Base-by-base conservation (phyloP, 2,329 filamentous ascomycete genomes). In the Penicillium thymicola region DNA sequence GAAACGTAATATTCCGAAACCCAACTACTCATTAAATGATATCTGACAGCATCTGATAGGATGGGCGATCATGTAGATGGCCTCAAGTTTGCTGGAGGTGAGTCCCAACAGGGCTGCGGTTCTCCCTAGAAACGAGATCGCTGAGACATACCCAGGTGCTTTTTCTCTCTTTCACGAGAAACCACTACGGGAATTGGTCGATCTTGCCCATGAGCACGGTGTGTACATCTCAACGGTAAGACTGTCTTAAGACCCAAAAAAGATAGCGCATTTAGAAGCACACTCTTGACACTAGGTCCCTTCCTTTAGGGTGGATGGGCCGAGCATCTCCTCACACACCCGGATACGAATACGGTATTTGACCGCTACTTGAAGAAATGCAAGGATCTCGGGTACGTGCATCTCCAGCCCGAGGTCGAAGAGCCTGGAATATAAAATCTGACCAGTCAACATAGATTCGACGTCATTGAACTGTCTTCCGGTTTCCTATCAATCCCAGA, bases 11-110 rank as follows among this genome's bases (percentile, higher is more conserved):
- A 13, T 14, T 36, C 43, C 34, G 7, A 23, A 41, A 21, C n/a
- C n/a, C n/a, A 28, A 10, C 10, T 21, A 23, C 27, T 25, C 9
- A 18, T 10, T n/a, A 27, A 21, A n/a, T 46, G 8, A 23, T 2
- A 21, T 49, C 41, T 54, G 21, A 56, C 40, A 40, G 10, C 34
- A 49, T 34, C 25, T 59, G 32, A 30, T 58, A 80, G 76, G 3
- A 82, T 83, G 80, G 80, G 79, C 0, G 70, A 78, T 23, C 78
- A 83, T 66, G 75, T 83, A 5, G 81, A 83, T 62, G 81, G 81
- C 0, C 71, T 84, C 45, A 83, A 84, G 58, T 83, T 84, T 62
- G 79, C 80, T 0, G 80, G 80, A 58, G 77, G 75, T 72, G 21
- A 49, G 61, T 48, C 18, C 18, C 3, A 32, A 27, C 13, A 14